These are phyloP conservation scores for Annulohypoxylon truncatum DNA, from an alignment of 2,329 filamentous ascomycete genomes.

Conservation along the genomic window DNA sequence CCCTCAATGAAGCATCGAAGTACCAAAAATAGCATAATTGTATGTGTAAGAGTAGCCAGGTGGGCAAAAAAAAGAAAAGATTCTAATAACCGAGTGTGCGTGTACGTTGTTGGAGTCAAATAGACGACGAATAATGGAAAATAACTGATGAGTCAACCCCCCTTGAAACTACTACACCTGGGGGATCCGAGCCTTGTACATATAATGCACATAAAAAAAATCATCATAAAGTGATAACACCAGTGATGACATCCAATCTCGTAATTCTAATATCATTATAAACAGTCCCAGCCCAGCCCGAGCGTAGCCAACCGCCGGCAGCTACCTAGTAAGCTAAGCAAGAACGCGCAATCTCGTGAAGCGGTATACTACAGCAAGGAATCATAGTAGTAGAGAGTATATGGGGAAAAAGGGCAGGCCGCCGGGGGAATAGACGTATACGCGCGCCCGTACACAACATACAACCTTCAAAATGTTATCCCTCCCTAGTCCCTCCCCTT, in stretches of 20 bases:
- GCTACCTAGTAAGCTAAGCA: background rate
- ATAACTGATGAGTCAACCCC: background rate
- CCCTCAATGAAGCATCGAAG: background rate
- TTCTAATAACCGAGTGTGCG: background rate
- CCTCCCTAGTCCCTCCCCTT: background rate
- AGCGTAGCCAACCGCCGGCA: background rate
- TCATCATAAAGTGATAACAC: background rate
- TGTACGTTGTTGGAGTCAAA: background rate
- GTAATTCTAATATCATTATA: constrained; percentile 11
- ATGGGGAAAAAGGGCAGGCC: background rate
- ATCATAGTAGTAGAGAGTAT: background rate
- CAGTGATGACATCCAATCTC: background rate
- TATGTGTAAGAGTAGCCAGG: background rate
- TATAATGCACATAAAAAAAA: background rate
- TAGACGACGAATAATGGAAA: background rate
- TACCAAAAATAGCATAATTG: background rate
- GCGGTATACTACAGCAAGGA: background rate
- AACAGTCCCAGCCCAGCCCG: background rate
- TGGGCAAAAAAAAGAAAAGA: background rate
- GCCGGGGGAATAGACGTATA: background rate
- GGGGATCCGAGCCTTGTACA: background rate
- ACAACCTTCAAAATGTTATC: background rate
- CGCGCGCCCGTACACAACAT: background rate
- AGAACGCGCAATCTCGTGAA: background rate
- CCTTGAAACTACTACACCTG: background rate